A percentile compares a stretch with the other conserved stretches of the same genome.
These are phyloP conservation scores for Hymenoscyphus occultus DNA, from an alignment of 2,329 filamentous ascomycete genomes.

Conservation along the genomic window DNA sequence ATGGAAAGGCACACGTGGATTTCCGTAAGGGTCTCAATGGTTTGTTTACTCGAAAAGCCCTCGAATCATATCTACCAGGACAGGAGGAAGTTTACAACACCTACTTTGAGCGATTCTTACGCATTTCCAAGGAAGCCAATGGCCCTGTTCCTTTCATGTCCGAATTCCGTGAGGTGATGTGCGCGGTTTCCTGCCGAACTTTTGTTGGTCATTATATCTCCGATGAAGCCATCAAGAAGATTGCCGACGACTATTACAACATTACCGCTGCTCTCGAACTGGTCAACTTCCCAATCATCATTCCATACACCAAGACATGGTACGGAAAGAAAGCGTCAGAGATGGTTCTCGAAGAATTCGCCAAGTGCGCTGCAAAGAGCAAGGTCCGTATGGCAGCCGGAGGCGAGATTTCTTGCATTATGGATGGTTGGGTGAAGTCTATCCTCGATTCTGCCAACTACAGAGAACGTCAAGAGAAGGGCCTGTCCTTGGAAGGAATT, in stretches of 20 bases:
- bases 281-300: conserved; percentile 96
- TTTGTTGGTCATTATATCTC: conserved; percentile 96
- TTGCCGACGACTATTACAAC: conserved; percentile 93
- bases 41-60: conserved; percentile 86
- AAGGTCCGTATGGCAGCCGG: conserved; percentile 89
- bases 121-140: conserved; percentile 68
- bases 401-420: conserved; percentile 83
- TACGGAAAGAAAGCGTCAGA: conserved; percentile 95
- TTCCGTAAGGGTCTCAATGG: conserved; percentile 96
- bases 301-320: conserved; percentile 94
- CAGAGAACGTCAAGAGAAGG: conserved; percentile 72
- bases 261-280: conserved; percentile 94
- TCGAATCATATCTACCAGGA: conserved; percentile 84
- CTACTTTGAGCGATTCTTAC: conserved; percentile 78
- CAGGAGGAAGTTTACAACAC: conserved; percentile 88
- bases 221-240: conserved; percentile 86
- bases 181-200: conserved; percentile 90
- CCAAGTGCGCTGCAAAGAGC: conserved; percentile 88
- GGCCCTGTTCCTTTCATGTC: conserved; percentile 84
- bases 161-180: conserved; percentile 91
- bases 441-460: conserved; percentile 85
- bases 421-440: conserved; percentile 89
- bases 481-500: conserved; percentile 61
- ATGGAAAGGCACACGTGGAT: conserved; percentile 91
- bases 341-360: conserved; percentile 85